Conservation (phyloP, 164 flowering plant species). For the Kingdonia uniflora region DNA sequence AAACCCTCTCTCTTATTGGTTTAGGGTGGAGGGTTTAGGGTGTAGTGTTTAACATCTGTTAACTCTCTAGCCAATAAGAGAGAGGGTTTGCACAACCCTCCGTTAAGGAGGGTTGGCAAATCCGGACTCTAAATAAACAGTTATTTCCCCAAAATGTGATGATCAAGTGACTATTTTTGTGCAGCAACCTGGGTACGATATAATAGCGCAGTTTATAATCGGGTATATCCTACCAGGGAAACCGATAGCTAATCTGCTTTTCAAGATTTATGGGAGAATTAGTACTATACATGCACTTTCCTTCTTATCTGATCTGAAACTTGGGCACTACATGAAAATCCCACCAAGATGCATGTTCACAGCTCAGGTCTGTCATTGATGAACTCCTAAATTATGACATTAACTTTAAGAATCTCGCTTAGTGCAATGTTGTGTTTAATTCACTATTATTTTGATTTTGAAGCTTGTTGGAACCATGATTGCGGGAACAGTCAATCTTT, state of each 20-base stretch:
- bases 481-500: conserved; percentile 68
- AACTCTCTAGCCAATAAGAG: no score
- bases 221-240: conserved; percentile 82
- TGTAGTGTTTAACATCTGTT: no score
- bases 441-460: neutral
- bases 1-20: no score
- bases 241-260: conserved; percentile 85
- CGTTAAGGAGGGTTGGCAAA: no score
- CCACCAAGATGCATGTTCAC: conserved; percentile 92
- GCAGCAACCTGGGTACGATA: conserved; percentile 98
- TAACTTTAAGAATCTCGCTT: neutral
- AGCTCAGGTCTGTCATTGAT: conserved; percentile 55
- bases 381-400: neutral
- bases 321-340: conserved; percentile 97
- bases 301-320: conserved; percentile 89
- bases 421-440: neutral
- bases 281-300: conserved; percentile 89
- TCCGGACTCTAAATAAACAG: no score
- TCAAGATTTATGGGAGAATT: conserved; percentile 94
- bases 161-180: conserved; percentile 3
- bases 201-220: conserved; percentile 87
- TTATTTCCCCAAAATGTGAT: no score
- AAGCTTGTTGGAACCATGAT: conserved; percentile 83
- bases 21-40: no score
- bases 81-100: no score